These are phyloP conservation scores for Rhodotorula glutinis DNA, from an alignment of 1,284 basidiomycete genomes.

Conservation along the genomic window DNA sequence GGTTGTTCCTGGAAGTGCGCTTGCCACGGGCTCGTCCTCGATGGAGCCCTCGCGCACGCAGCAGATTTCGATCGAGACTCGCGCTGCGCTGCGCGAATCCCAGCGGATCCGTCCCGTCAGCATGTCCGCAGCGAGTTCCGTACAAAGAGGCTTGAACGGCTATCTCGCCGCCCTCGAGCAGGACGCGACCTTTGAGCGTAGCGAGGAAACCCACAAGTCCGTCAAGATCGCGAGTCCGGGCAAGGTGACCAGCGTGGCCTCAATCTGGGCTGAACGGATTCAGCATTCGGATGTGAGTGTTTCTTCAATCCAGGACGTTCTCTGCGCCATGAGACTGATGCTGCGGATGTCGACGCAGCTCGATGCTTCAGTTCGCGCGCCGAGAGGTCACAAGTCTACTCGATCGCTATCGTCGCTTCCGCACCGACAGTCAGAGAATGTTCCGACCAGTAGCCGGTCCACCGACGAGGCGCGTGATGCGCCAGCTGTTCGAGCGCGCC, in stretches of 20 bases:
- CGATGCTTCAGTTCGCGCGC: background rate
- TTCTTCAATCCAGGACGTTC: too few species aligned
- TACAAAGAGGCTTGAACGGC: slow-evolving; percentile 10
- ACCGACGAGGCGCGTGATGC: background rate
- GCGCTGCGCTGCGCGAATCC: background rate
- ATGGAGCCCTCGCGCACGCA: slow-evolving; percentile 10
- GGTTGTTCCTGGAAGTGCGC: background rate
- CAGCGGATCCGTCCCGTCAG: background rate
- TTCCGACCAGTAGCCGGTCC: too few species aligned
- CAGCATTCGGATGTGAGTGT: slow-evolving; percentile 7
- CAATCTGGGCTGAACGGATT: slow-evolving; percentile 14
- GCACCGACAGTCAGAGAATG: too few species aligned
- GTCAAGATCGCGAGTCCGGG: background rate
- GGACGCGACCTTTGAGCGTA: slow-evolving; percentile 6
- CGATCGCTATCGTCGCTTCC: slow-evolving; percentile 11
- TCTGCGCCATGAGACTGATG: too few species aligned
- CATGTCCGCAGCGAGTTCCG: background rate
- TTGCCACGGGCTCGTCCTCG: too few species aligned
- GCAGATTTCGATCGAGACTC: slow-evolving; percentile 18
- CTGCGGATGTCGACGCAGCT: too few species aligned
- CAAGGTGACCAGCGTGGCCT: slow-evolving; percentile 8
- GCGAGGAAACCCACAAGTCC: background rate
- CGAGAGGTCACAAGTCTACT: background rate
- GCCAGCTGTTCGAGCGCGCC: background rate
- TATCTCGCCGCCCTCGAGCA: slow-evolving; percentile 19